A percentile compares a stretch with the other conserved stretches of the same genome.
Conservation (phyloP, 805 yeast species). For the Myxozyma lipomycoides region DNA sequence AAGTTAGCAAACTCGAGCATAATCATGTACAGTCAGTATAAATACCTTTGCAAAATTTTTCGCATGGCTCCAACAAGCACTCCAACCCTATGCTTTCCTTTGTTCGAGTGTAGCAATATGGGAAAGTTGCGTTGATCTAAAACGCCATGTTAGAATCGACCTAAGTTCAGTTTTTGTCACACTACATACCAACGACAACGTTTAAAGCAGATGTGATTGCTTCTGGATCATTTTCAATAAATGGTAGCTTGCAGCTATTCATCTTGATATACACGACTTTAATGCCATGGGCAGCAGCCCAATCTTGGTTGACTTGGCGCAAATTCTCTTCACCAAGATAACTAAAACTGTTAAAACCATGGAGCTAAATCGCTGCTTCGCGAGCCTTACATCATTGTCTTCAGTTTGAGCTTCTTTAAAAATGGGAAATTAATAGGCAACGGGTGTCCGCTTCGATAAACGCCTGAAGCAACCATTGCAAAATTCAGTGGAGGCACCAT, state of each 20-base stretch:
- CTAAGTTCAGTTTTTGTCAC: not conserved
- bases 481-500: constrained; percentile 88
- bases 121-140: constrained; percentile 65
- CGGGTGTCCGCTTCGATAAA: constrained; percentile 92
- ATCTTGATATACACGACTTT: constrained; percentile 57
- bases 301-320: constrained; percentile 57
- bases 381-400: constrained; percentile 69
- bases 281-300: constrained; percentile 57
- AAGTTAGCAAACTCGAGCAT: not conserved
- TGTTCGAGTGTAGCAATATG: constrained; percentile 83
- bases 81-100: constrained; percentile 96
- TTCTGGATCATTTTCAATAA: constrained; percentile 53
- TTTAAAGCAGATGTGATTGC: constrained; percentile 46
- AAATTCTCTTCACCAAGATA: constrained; percentile 59
- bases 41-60: constrained; percentile 56
- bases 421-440: constrained; percentile 82
- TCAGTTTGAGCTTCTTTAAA: constrained; percentile 60
- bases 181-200: constrained; percentile 29
- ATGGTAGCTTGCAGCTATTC: constrained; percentile 73
- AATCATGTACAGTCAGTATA: not conserved
- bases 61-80: constrained; percentile 89
- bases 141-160: not conserved
- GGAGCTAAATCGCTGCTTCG: not conserved
- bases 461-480: constrained; percentile 78
- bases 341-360: constrained; percentile 8